Evolutionary conservation across 2,329 filamentous ascomycete genomes (phyloP), one percentile per base, ranked within the genome.

Genomic region (Epichloe coenophiala): DNA sequence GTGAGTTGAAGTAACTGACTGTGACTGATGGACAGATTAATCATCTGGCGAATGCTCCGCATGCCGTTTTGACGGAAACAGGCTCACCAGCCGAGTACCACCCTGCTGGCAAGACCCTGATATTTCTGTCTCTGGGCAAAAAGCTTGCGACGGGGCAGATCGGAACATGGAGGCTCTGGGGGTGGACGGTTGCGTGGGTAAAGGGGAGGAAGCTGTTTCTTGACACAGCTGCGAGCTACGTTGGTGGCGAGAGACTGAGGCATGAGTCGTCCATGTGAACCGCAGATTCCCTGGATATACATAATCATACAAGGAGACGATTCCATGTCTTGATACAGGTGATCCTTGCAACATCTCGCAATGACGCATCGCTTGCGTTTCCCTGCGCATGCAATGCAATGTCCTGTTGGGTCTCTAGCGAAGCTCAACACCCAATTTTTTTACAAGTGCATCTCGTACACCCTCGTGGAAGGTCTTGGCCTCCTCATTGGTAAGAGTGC

Each of bases 401-500:
- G 33, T 9, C 31, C 12, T 2, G 19, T 13, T 15, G 17, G 3
- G 5, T 6, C 37, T 51, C 59, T 56, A 68, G 45, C 66, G 63
- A 35, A 68, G 57, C 68, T 95, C 86, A 19, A 97, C 88, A 1
- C 86, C 86, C 52, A 95, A 71, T 58, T 80, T 79, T 53, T 77
- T 70, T 3, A 86, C 82, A 55, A 97, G 69, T 56, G 78, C 75
- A 54, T 70, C 60, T 41, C 75, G 72, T 43, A 97, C 83, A 57
- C 73, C 66, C 47, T 81, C 73, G 65, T 98, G 91, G 62, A 95
- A 68, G 42, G 72, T 67, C 63, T 94, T 94, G 11, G 82, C 79
- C 72, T 95, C 87, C 37, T 78, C 73, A 59, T 89, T 93, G 9
- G 85, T 95, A 65, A 98, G 70, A 2, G 91, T 98, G 62, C 86